Evolutionary conservation across 108 stramenopile genomes (phyloP), one percentile per base, ranked within the genome.

Genomic region (Conticribra guillardii): DNA sequence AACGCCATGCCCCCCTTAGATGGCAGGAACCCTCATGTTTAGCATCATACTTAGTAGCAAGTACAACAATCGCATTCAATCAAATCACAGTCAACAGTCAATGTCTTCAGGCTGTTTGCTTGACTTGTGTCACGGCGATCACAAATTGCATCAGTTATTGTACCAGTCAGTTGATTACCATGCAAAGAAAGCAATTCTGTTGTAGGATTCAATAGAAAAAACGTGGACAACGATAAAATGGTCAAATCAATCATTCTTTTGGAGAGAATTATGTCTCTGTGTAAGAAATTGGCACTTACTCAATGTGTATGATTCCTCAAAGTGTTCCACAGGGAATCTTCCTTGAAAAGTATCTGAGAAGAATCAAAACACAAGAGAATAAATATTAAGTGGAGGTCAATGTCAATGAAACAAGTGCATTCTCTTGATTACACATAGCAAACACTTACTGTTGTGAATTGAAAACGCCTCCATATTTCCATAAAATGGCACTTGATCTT

Each of bases 291-390:
- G 7, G 3, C 2, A 54, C 65, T 70, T 50, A 70, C 69, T 70
- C 18, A 70, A 22, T 31, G 33, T 60, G 26, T 48, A 57, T 0
- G 69, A 57, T 7, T 48, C 48, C 58, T 70, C 69, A 47, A 70
- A 70, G n/a, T 70, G 30, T 30, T 70, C 69, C 7, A 60, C 69
- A 19, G 69, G 69, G 47, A 70, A 70, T 29, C 69, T 59, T 32
- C 69, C 69, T 37, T 29, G 45, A 32, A 70, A 70, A n/a, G 47
- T 37, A 60, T 70, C n/a, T n/a, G n/a, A n/a, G n/a, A n/a, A n/a
- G n/a, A n/a, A n/a, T n/a, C n/a, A n/a, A n/a, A n/a, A n/a, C n/a
- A n/a, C n/a, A n/a, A n/a, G n/a, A n/a, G n/a, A n/a, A n/a, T n/a
- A n/a, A n/a, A n/a, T n/a, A n/a, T n/a, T n/a, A n/a, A n/a, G n/a